Base-by-base conservation (phyloP, 2,329 filamentous ascomycete genomes). In the Fusarium virguliforme region DNA sequence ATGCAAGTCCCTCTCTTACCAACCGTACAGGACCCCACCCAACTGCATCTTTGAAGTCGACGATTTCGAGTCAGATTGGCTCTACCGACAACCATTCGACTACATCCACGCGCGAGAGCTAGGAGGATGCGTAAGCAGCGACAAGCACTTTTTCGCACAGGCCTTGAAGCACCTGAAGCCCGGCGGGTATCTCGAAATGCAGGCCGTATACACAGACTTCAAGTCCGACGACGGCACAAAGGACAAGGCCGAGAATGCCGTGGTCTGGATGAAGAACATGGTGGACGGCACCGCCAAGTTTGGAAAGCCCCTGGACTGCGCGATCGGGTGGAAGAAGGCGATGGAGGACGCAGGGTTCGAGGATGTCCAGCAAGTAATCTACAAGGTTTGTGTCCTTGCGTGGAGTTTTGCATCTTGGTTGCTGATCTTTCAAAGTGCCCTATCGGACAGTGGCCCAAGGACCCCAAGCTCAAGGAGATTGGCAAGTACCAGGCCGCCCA, bases 41-140 rank as follows among this genome's bases (percentile, higher is more conserved):
- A 68, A 68, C 15, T 68, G 66, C 6, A 3, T 54, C 30, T 68
- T 68, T 18, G 66, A 68, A 35, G 55, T 68, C 5, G 66, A 68
- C 13, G 66, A 65, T 5, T 67, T 68, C 15, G 64, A 68, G 15
- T 68, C 64, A 22, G 60, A 60, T 0, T 68, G 66, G 66, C 40
- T 68, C 3, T 68, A 68, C 10, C 54, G 46, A 0, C 37, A 62
- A 3, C 50, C 60, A 0, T 68, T 68, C 3, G 66, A 68, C 22
- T 64, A 60, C 3, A 68, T 68, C 4, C 66, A 68, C 26, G 40
- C 60, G 0, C 66, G 64, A 4, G 66, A 68, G 24, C 41, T 68
- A 1, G 35, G 56, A 40, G 66, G 66, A 8, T 68, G 60, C 5
- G 59, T 68, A 4, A 51, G 65, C 13, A 24, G 59, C 9, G 62